Evolutionary conservation across 768 basidiomycete genomes (phyloP).

Genomic region (Sporobolomyces pararoseus): DNA sequence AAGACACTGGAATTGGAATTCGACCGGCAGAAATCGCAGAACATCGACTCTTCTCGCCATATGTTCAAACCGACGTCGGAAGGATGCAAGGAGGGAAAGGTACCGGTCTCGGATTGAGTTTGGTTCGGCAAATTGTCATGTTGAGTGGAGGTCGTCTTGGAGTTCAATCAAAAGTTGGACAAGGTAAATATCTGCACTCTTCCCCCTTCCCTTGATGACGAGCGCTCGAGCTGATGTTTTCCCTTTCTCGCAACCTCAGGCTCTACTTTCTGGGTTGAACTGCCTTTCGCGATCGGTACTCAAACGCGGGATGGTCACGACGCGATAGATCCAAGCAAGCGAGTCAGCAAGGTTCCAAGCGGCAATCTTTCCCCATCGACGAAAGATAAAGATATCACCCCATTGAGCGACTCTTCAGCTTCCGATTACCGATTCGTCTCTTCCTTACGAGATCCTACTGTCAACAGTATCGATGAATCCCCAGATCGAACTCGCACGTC

Average conservation of each 20-base stretch:
- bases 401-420: slow-evolving; percentile 16
- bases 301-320: slow-evolving; percentile 11
- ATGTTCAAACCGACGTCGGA: slow-evolving; percentile 53
- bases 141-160: slow-evolving; percentile 53
- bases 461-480: slow-evolving; percentile 29
- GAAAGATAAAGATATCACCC: slow-evolving; percentile 26
- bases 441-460: slow-evolving; percentile 18
- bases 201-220: too few relatives aligned
- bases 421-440: slow-evolving; percentile 37
- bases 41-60: slow-evolving; percentile 46
- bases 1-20: slow-evolving; percentile 54
- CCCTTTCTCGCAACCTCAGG: neutral
- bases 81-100: slow-evolving; percentile 54
- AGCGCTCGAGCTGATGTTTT: slow-evolving; percentile 37
- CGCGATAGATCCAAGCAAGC: neutral
- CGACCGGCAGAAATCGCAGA: slow-evolving; percentile 50
- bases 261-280: slow-evolving; percentile 22
- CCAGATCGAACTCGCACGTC: slow-evolving; percentile 2
- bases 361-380: neutral
- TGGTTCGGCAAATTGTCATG: slow-evolving; percentile 54
- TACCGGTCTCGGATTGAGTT: slow-evolving; percentile 52
- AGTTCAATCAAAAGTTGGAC: slow-evolving; percentile 46
- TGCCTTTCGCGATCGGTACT: slow-evolving; percentile 23
- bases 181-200: slow-evolving; percentile 15
- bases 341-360: slow-evolving; percentile 8